Evolutionary conservation across 1,139 yeast genomes (phyloP).

Genomic region (Candida sanyaensis): DNA sequence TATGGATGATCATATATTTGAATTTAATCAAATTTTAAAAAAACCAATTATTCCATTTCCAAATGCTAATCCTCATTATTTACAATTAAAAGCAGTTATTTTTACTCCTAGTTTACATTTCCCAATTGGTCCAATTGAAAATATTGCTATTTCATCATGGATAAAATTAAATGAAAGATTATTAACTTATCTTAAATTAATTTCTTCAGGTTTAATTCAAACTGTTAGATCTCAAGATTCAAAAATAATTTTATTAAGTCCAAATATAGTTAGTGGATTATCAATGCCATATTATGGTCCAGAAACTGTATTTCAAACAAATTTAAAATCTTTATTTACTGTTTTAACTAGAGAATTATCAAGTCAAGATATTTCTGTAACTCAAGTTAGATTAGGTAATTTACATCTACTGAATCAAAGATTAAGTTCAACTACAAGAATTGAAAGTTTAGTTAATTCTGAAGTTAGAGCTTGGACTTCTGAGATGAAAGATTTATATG

Average conservation of each 20-base stretch:
- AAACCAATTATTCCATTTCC: conserved; percentile 51
- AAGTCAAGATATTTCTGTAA: conserved; percentile 44
- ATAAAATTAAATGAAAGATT: conserved; percentile 47
- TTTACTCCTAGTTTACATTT: conserved; percentile 65
- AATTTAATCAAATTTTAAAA: conserved; percentile 43
- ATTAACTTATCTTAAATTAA: conserved; percentile 48
- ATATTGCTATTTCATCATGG: conserved; percentile 57
- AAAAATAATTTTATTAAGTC: conserved; percentile 44
- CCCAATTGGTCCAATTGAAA: conserved; percentile 71
- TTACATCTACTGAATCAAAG: conserved; percentile 37
- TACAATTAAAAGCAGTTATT: conserved; percentile 57
- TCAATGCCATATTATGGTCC: conserved; percentile 52
- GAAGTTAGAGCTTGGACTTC: conserved; percentile 46
- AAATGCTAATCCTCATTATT: conserved; percentile 49
- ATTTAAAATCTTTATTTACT: conserved; percentile 39
- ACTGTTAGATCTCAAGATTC: conserved; percentile 52
- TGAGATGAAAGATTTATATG: conserved; percentile 39
- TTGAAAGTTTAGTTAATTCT: conserved; percentile 34
- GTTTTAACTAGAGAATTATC: conserved; percentile 40
- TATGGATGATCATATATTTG: conserved; percentile 32
- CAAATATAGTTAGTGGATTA: conserved; percentile 45
- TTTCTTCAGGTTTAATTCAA: conserved; percentile 58
- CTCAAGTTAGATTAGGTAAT: conserved; percentile 52
- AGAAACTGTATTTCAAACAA: conserved; percentile 43
- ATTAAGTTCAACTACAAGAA: conserved; percentile 25